Conservation (phyloP, 129 eudicot genomes). For the Chrysanthemum makinoi region DNA sequence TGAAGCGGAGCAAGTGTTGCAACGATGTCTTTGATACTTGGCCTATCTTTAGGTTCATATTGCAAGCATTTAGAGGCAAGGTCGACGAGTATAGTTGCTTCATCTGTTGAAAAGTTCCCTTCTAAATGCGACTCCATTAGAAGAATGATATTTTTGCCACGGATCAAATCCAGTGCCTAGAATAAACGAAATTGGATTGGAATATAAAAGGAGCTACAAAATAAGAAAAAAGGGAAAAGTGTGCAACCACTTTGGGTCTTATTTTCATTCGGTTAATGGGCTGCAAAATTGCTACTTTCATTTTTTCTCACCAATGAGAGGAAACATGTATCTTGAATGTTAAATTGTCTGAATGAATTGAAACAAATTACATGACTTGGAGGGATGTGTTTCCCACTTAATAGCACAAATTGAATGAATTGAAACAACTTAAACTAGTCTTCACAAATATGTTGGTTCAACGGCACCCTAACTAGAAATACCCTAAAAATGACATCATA, state of each 20-base stretch:
- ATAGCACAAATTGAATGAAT: no score
- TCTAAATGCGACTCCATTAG: conserved; percentile 85
- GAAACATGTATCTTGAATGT: not conserved
- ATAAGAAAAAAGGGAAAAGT: not conserved
- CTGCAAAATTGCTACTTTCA: not conserved
- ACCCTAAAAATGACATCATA: no score
- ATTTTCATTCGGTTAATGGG: not conserved
- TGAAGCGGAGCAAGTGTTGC: conserved; percentile 63
- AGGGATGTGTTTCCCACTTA: conserved; percentile 83
- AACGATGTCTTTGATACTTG: conserved; percentile 63
- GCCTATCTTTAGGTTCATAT: conserved; percentile 78
- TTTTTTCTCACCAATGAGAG: not conserved
- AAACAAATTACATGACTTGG: conserved; percentile 71
- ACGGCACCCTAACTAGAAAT: no score
- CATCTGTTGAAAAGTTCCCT: conserved; percentile 85
- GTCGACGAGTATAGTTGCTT: conserved; percentile 71
- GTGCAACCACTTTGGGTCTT: not conserved
- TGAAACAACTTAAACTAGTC: no score
- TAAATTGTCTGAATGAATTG: not conserved
- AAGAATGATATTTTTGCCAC: conserved; percentile 62
- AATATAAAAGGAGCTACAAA: not conserved
- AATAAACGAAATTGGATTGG: not conserved
- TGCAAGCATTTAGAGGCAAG: conserved; percentile 86
- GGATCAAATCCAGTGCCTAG: conserved; percentile 90
- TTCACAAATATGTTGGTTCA: no score